Evolutionary conservation across 2,329 filamentous ascomycete genomes (phyloP), one percentile per base, ranked within the genome.

Genomic region (Cadophora sp.): DNA sequence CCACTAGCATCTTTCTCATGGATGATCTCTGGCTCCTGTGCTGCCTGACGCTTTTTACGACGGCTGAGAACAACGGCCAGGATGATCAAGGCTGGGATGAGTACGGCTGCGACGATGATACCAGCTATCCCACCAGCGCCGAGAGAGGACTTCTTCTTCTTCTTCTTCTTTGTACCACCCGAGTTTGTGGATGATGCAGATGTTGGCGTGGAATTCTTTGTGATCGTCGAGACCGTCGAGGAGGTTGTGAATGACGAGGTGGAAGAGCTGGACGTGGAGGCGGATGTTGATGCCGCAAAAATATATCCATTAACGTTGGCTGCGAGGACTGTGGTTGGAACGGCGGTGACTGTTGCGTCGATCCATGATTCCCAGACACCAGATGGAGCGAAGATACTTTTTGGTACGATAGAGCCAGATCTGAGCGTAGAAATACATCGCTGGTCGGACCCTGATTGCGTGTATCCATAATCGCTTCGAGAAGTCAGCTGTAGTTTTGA

Each of bases 381-480:
- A 7, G 20, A 24, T 22, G 59, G 30, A 8, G 30, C 45, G 27
- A 30, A 13, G 13, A 61, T 13, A 5, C 41, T 61, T 14, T 48
- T 48, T 5, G 59, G 59, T 14, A 61, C 43, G n/a, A 61, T 36
- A 18, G 59, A 61, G 33, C 59, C 59, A 2, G 41, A 20, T 36
- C 20, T 56, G 39, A 58, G 50, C 8, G 61, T 67, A 16, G 65
- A 69, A 33, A 67, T 65, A 30, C 67, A 69, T 53, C 65, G 59
- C 14, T 27, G 59, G 41, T 62, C 62, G 1, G 58, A 27, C 43
- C 60, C 59, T 9, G 51, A 45, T 27, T n/a, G 16, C 8, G 33
- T 50, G n/a, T 66, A 67, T n/a, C 33, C 59, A 53, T 60, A 69
- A 36, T 62, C 20, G 13, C 68, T 70, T 64, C 47, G 9, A 16